These are phyloP conservation scores for Avena sativa DNA, from an alignment of 176 grass and related monocot species.

Conservation along the genomic window DNA sequence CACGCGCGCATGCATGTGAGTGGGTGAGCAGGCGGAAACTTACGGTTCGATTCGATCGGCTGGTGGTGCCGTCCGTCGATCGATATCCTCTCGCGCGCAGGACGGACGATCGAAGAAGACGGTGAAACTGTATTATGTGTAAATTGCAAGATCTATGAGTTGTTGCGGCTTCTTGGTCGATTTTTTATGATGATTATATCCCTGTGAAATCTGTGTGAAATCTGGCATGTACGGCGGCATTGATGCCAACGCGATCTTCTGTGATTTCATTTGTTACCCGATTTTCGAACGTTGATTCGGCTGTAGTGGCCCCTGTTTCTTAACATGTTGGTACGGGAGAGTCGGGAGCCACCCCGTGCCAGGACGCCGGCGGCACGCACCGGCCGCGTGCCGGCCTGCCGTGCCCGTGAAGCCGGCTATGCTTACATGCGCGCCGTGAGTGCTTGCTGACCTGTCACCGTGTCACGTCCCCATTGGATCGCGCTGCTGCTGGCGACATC, in stretches of 20 bases:
- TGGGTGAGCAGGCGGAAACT: neutral
- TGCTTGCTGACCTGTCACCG: neutral
- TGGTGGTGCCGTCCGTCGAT: too few species aligned
- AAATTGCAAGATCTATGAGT: too few species aligned
- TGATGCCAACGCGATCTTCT: neutral
- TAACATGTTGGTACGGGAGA: too few species aligned
- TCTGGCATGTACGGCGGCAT: neutral
- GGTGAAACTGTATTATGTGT: too few species aligned
- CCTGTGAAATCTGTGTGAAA: too few species aligned
- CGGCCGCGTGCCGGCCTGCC: neutral
- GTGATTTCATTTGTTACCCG: neutral
- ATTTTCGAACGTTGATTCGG: neutral
- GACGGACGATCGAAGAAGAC: neutral
- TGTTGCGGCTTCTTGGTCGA: too few species aligned
- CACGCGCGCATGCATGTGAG: neutral
- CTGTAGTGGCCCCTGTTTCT: neutral
- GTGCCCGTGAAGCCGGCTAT: neutral
- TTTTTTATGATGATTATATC: too few species aligned
- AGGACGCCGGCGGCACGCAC: neutral
- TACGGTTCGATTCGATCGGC: neutral
- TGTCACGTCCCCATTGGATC: neutral
- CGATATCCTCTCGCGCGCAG: neutral
- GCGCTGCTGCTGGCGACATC: neutral
- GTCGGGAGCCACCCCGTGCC: neutral
- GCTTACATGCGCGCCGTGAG: too few species aligned